Base-by-base conservation (phyloP, 2,329 filamentous ascomycete species). In the Epichloe elymi region DNA sequence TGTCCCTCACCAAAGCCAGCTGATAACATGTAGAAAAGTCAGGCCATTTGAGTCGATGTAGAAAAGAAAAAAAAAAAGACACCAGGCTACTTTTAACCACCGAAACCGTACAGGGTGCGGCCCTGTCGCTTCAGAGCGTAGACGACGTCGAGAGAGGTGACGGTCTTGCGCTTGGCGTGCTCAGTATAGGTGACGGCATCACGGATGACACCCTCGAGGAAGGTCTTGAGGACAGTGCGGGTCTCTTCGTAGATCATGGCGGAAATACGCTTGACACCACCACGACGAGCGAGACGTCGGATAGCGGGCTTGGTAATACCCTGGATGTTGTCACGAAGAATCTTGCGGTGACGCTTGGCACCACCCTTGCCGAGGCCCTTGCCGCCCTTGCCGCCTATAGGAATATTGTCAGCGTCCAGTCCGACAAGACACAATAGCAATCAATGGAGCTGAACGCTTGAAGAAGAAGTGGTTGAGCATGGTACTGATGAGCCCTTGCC, bases 211-310 rank as follows among this genome's bases (percentile, higher is more conserved):
- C 79, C 77, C 73, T 86, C 83, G 58, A 86, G 80, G 80, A 86
- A 86, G 60, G 82, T 83, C 79, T 86, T 86, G 64, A 86, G 79
- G 57, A 86, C 83, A 76, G 81, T 81, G 60, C 83, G 83, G 57
- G 83, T 86, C 75, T 86, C 83, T 70, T 86, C 83, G 76, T 86
- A 86, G 72, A 86, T 86, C 82, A 86, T 94, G 70, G 90, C 90
- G 66, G 89, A 95, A 67, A 96, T 96, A 95, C 90, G 90, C 88
- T 96, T 96, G 81, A 96, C 90, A 90, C 90, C 90, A 74, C 90
- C 90, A 93, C 90, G 89, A 76, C 90, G 90, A 60, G 90, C 90
- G 71, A 96, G 89, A 94, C 90, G 90, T 67, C 90, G 86, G 75
- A 96, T 96, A 66, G 90, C 90, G 65, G 90, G 90, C 86, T 96